Evolutionary conservation across 768 basidiomycete genomes (phyloP).

Genomic region (Leccinum obscurum): DNA sequence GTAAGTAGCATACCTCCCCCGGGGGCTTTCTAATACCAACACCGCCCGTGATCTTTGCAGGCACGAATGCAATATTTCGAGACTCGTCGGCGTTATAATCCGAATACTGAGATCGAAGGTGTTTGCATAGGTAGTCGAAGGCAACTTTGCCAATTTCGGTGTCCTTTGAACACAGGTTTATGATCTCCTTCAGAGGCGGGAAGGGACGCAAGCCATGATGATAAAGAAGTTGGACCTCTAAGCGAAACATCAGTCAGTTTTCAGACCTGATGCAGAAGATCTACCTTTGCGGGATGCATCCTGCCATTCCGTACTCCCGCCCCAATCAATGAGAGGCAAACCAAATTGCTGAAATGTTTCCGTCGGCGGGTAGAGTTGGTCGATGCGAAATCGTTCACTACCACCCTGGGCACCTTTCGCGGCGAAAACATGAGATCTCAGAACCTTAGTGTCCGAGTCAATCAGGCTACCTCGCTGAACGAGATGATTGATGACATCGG

Average conservation of each 20-base stretch:
- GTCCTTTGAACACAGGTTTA: background rate
- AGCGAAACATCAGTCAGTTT: background rate
- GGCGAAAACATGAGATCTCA: no score
- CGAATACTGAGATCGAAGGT: constrained; percentile 1
- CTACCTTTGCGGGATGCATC: background rate
- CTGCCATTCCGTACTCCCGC: constrained; percentile 64
- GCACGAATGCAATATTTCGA: constrained; percentile 30
- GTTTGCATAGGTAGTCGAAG: constrained; percentile 75
- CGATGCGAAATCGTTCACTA: constrained; percentile 22
- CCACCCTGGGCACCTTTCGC: no score
- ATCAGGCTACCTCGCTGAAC: no score
- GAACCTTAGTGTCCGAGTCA: no score
- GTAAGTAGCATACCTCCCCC: no score
- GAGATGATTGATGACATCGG: no score
- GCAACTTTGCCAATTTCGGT: constrained; percentile 50
- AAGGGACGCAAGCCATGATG: background rate
- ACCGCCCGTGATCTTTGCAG: no score
- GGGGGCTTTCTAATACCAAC: no score
- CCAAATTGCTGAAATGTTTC: constrained; percentile 65
- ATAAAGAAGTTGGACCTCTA: background rate
- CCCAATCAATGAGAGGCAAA: constrained; percentile 86
- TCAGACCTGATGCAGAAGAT: background rate
- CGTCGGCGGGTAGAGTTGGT: constrained; percentile 73
- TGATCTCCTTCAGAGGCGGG: background rate
- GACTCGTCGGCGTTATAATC: constrained; percentile 53